phyloP scores from a whole-genome alignment of 1,139 yeast species.

The Blastobotrys malaysiensis region DNA sequence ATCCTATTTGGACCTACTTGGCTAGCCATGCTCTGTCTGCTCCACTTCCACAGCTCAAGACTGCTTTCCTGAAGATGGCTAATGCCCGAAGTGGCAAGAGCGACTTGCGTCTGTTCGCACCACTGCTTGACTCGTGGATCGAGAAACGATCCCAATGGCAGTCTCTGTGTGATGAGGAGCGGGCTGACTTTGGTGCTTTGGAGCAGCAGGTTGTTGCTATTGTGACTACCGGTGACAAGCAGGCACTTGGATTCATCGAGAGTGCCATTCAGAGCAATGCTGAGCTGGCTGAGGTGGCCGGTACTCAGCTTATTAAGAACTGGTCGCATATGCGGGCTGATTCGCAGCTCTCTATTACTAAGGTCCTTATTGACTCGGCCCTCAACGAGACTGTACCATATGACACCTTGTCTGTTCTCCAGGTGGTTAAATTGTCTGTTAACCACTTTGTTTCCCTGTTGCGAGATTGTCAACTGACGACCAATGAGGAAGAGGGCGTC shows the following conservation, averaged over 20 bases:
- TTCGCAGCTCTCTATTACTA: slow-evolving; percentile 51
- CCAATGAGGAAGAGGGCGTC: slow-evolving; percentile 44
- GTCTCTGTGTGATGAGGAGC: slow-evolving; percentile 42
- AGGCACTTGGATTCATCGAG: slow-evolving; percentile 59
- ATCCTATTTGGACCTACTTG: slow-evolving; percentile 40
- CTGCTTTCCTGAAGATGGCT: slow-evolving; percentile 37
- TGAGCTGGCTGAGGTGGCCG: slow-evolving; percentile 47
- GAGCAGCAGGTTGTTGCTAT: slow-evolving; percentile 52
- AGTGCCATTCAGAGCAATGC: slow-evolving; percentile 43
- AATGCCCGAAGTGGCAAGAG: slow-evolving; percentile 36
- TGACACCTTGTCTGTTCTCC: slow-evolving; percentile 56
- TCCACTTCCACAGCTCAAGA: slow-evolving; percentile 43
- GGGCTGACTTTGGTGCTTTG: slow-evolving; percentile 46
- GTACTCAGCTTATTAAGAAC: slow-evolving; percentile 47
- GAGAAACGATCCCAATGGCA: slow-evolving; percentile 42
- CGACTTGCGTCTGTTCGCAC: slow-evolving; percentile 21
- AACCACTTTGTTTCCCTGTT: slow-evolving; percentile 46
- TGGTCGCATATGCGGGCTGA: slow-evolving; percentile 56
- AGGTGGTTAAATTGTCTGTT: slow-evolving; percentile 43
- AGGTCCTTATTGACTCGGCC: slow-evolving; percentile 52
- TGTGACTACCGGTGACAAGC: slow-evolving; percentile 55
- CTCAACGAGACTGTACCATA: slow-evolving; percentile 42
- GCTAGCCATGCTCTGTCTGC: slow-evolving; percentile 45
- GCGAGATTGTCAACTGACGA: slow-evolving; percentile 44
- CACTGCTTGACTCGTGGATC: slow-evolving; percentile 39